Base-by-base conservation (phyloP, 2,329 filamentous ascomycete species). In the Aspergillus flavus region DNA sequence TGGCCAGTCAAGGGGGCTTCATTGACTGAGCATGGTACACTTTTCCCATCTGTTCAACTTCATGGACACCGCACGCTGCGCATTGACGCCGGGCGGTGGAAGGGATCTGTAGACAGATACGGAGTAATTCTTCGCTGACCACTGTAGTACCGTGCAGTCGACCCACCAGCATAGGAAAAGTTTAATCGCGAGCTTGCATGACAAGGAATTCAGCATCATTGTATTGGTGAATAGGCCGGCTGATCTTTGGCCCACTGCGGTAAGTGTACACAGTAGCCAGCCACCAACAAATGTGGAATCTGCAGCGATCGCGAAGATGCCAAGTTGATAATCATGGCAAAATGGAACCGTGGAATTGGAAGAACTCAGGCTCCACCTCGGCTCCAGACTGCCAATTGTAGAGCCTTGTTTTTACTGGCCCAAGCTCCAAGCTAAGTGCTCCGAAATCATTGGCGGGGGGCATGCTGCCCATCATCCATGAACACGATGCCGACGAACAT, bases 221-320 rank as follows among this genome's bases (percentile, higher is more conserved):
- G 43, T 39, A 41, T 45, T 55, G 53, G 45, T 48, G n/a, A 41
- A 32, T 32, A 45, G n/a, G 14, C 16, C 23, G 61, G 60, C 57
- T 60, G 58, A 62, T 61, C 57, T 52, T 48, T 48, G 54, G 30
- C 57, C 55, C 52, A 63, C 39, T 54, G 53, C 61, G 56, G 60
- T 57, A 50, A 45, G 32, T 52, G 52, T 64, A n/a, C 2, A 7
- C 11, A 41, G 6, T 41, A 57, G 61, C 63, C 65, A 66, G 65
- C 63, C 65, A 66, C 64, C 59, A 59, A 36, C 45, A 53, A 32
- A 58, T 28, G 36, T 39, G 50, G 43, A 57, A 60, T 34, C 61
- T 61, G 36, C 62, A 64, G 32, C 21, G 41, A 52, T 59, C 34
- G 58, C 39, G 23, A 54, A 32, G 61, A 57, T 57, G 62, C 61